Evolutionary conservation across 345 rosid species (phyloP), one percentile per base, ranked within the genome.

Genomic region (Eutrema japonicum): DNA sequence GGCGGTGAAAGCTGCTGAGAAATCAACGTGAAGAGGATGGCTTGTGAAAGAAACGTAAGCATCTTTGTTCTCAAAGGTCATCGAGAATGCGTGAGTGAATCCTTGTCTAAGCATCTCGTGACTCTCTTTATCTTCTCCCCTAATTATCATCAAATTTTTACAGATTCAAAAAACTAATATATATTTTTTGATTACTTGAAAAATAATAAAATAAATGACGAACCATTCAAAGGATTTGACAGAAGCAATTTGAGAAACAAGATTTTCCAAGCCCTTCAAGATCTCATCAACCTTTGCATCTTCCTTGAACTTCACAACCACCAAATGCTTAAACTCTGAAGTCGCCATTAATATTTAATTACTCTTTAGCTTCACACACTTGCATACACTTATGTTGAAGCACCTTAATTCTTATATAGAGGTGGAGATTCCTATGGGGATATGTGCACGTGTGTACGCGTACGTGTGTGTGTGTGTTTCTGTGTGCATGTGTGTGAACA

Each of bases 101-200:
- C 99, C 99, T 84, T 94, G 96, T 56, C 87, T 86, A n/a, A 95
- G 88, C 96, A 89, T 84, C 77, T 95, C 99, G 12, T 68, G 86
- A 56, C 96, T 82, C 78, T 95, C 96, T 13, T 74, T 71, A 74
- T 95, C 97, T 40, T 86, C 78, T 16, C 99, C 99, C 97, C 98
- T 91, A 82, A 10, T 10, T 1, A 62, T 66, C 33, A 67, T 14
- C 62, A 71, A 37, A 74, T 46, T 22, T 4, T 12, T 3, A 7
- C 8, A 62, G 16, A 48, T 70, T 57, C 60, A 18, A 16, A 14
- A 11, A 2, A 8, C 4, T 18, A 1, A 22, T 0, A n/a, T 0
- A n/a, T 10, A 36, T n/a, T 13, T 50, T 37, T 14, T 35, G 22
- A 13, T 9, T 26, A 33, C 4, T 26, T 27, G 4, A 29, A 36